Base-by-base conservation (phyloP, 1,139 yeast species). In the Pichia sp. region DNA sequence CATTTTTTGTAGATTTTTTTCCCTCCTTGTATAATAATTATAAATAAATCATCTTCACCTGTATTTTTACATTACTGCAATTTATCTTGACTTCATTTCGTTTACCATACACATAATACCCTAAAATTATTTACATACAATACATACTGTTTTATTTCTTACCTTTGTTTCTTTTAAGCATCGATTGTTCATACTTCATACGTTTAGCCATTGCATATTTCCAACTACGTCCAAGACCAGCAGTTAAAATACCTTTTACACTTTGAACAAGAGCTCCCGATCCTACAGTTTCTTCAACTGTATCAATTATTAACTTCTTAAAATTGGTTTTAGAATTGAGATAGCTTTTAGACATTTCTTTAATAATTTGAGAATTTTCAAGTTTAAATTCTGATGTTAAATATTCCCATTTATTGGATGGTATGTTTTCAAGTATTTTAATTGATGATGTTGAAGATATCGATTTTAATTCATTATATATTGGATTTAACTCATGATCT, bases 171-270 rank as follows among this genome's bases (percentile, higher is more conserved):
- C 14, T 36, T 16, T 44, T 53, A 4, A 36, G 58, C 30, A 57
- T 53, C 19, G 60, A 48, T 44, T 52, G 50, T 9, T 44, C 51
- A 50, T 63, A 66, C 58, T 75, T 75, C 56, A 63, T 58, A 56
- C 75, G 76, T 69, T 93, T 93, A 51, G 91, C 96, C 66, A 79
- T 70, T 5, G 96, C 93, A 68, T 93, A 93, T 59, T 76, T 79
- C 46, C 81, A 66, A 19, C 95, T 83, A 65, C 87, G 86, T 33
- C 73, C 65, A 1, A 88, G 53, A 1, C 99, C 99, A 1, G 98
- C 96, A 3, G 96, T 89, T 42, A 87, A 72, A 5, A 93, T 62
- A 0, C 99, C 99, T 66, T 91, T 90, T 25, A 82, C 61, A 33
- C 89, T 81, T 68, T 95, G 99, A 16, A 81, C 68, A 14, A 85